phyloP scores from a whole-genome alignment of 768 basidiomycete genomes.

The Rhodotorula diobovata region DNA sequence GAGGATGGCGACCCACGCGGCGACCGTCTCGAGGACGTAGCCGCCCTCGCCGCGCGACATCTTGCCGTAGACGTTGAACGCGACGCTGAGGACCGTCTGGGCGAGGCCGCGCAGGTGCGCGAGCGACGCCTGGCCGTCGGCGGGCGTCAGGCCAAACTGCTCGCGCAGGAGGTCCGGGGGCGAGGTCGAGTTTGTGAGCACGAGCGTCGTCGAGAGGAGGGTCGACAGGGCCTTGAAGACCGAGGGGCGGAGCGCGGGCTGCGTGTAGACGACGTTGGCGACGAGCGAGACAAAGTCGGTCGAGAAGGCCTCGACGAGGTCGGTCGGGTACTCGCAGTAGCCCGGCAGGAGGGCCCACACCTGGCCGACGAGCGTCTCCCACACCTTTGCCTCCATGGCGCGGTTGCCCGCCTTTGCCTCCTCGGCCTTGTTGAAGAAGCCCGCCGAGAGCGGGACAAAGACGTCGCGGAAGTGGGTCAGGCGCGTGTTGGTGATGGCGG shows the following conservation, averaged over 20 bases:
- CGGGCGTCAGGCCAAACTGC: conserved; percentile 55
- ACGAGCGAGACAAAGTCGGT: conserved; percentile 79
- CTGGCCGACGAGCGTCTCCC: conserved; percentile 87
- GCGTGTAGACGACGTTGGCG: conserved; percentile 85
- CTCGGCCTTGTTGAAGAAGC: conserved; percentile 82
- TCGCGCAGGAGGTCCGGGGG: conserved; percentile 48
- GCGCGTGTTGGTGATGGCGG: conserved; percentile 66
- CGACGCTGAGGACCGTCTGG: conserved; percentile 88
- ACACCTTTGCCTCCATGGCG: conserved; percentile 78
- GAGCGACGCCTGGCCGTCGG: conserved; percentile 64
- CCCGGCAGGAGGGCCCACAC: conserved; percentile 87
- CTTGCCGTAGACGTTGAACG: conserved; percentile 93
- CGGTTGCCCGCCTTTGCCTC: conserved; percentile 57
- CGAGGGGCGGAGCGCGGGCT: conserved; percentile 73
- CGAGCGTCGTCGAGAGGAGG: conserved; percentile 73
- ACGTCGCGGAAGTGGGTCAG: conserved; percentile 79
- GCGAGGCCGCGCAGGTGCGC: conserved; percentile 68
- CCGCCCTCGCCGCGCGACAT: conserved; percentile 62
- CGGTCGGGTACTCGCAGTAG: conserved; percentile 76
- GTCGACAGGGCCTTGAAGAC: conserved; percentile 75
- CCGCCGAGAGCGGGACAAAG: conserved; percentile 89
- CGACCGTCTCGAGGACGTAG: conserved; percentile 81
- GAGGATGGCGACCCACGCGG: conserved; percentile 77
- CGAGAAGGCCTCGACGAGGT: conserved; percentile 69
- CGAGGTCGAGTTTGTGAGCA: conserved; percentile 53